Evolutionary conservation across 1,284 basidiomycete genomes (phyloP), one percentile per base, ranked within the genome.

Genomic region (Pisolithus thermaeus): DNA sequence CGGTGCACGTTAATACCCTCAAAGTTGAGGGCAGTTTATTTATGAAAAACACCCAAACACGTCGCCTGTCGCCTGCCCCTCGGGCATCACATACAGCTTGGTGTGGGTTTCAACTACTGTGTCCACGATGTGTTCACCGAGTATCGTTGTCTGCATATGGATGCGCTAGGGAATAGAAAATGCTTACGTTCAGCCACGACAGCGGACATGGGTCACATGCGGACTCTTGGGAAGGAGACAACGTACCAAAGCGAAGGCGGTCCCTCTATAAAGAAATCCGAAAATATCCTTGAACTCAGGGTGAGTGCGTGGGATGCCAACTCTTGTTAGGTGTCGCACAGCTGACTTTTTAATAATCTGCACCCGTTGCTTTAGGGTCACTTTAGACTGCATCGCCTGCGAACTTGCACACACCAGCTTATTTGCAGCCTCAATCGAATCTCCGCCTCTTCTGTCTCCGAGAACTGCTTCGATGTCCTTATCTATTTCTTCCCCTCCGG

Each of bases 211-310:
- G 3, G 23, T 27, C 4, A 16, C 11, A 43, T 7, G n/a, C 16
- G 22, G 42, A 16, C 36, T 30, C 35, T 25, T 28, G 45, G 14
- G 51, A 28, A 18, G 47, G 46, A 30, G 36, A 43, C 22, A 20
- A 68, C 76, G 55, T 53, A 83, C 81, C 55, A 83, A 58, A 22
- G 81, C 79, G 63, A 79, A 83, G 12, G 65, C 62, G 11, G 78
- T 76, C 3, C 81, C 82, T 23, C 78, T 70, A 52, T 80, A 78
- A 28, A 80, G 71, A 58, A 68, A 74, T 1, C 71, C 72, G 49
- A 73, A 81, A 12, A 81, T 59, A 3, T 83, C 80, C 54, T 79
- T 81, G 63, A 83, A 87, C 41, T 85, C 83, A 0, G 74, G 61
- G 57, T 87, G 78, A 1, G 73, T 66, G 59, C 81, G 84, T 11